These are phyloP conservation scores for Skeletonema potamos DNA, from an alignment of 108 stramenopile genomes.

Conservation along the genomic window DNA sequence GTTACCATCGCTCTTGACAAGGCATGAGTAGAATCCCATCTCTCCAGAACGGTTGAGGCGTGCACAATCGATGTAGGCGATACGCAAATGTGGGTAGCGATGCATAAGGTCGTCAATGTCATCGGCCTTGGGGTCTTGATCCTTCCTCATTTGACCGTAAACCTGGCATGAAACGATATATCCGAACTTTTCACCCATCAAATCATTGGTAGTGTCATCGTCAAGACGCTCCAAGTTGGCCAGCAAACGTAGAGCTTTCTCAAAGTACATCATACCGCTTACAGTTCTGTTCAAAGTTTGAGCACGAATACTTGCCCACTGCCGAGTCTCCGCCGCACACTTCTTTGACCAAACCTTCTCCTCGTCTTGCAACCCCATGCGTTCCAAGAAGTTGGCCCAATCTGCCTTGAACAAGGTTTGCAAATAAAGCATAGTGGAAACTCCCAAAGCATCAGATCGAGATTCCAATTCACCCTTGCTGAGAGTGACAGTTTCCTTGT, in stretches of 20 bases:
- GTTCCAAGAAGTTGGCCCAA: conserved; percentile 95
- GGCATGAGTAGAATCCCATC: conserved; percentile 85
- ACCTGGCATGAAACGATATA: conserved; percentile 98
- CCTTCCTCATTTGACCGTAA: conserved; percentile 94
- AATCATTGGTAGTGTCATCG: conserved; percentile 86
- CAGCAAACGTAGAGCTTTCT: conserved; percentile 93
- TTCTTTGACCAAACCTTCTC: conserved; percentile 93
- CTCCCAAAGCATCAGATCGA: conserved; percentile 90
- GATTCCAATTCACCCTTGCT: conserved; percentile 90
- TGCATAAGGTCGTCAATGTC: conserved; percentile 96
- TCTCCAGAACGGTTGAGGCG: conserved; percentile 83
- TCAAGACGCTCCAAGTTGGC: conserved; percentile 92
- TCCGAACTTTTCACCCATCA: conserved; percentile 95
- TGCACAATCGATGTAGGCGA: conserved; percentile 96
- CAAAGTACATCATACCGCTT: conserved; percentile 98
- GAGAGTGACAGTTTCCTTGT: conserved; percentile 95
- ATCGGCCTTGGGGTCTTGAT: conserved; percentile 95
- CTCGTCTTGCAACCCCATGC: conserved; percentile 81
- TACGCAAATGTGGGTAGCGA: conserved; percentile 89
- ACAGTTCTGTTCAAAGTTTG: conserved; percentile 96
- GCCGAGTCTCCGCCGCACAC: conserved; percentile 83
- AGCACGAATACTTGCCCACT: conserved; percentile 96
- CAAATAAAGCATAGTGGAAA: conserved; percentile 93
- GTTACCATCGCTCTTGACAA: conserved; percentile 89
- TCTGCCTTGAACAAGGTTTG: conserved; percentile 95